phyloP scores from a whole-genome alignment of 2,329 filamentous ascomycete species.

The Trichoderma citrinoviride region DNA sequence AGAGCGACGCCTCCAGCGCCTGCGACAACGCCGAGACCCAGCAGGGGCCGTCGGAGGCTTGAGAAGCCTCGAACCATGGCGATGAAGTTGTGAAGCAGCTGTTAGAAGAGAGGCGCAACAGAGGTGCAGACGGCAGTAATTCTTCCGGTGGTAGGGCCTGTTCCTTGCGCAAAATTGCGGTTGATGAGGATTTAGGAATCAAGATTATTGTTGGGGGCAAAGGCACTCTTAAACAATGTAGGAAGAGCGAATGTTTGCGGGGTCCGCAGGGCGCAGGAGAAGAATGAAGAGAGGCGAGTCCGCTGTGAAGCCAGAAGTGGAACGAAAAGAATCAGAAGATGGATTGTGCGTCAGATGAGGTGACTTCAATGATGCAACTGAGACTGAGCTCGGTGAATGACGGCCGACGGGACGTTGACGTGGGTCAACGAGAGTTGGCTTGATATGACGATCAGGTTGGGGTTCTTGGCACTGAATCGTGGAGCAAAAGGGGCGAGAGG shows the following conservation, averaged over 20 bases:
- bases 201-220: not conserved
- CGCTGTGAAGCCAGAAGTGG: constrained; percentile 9
- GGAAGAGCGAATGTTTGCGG: not conserved
- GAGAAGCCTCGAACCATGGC: constrained; percentile 38
- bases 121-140: not conserved
- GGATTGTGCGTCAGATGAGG: constrained; percentile 16
- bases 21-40: constrained; percentile 33
- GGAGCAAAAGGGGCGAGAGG: constrained; percentile 10
- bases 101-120: not conserved
- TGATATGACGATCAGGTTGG: constrained; percentile 12
- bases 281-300: not conserved
- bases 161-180: not conserved
- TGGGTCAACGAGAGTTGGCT: constrained; percentile 19
- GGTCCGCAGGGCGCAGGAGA: not conserved
- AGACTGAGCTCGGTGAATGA: constrained; percentile 19
- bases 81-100: not conserved
- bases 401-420: not conserved
- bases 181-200: not conserved
- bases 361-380: constrained; percentile 10
- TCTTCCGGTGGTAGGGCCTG: not conserved
- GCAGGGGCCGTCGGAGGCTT: constrained; percentile 37
- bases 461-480: constrained; percentile 13
- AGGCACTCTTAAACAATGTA: not conserved
- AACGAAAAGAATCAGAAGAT: constrained; percentile 8
- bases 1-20: constrained; percentile 33